phyloP scores from a whole-genome alignment of 2,329 filamentous ascomycete species.

The Fusarium sp. region DNA sequence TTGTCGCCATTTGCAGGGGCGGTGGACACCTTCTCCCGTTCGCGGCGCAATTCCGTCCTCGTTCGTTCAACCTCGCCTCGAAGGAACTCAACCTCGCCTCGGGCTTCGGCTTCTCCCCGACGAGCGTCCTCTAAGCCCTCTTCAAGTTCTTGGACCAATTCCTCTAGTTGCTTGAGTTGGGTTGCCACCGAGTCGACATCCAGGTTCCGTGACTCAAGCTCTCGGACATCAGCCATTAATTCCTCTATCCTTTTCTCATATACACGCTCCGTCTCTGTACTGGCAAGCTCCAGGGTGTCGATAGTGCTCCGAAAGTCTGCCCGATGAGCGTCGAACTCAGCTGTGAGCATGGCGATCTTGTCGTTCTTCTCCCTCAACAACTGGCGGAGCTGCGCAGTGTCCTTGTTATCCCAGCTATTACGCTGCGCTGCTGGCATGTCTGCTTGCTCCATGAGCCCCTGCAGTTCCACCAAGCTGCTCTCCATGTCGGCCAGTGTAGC shows the following conservation, averaged over 20 bases:
- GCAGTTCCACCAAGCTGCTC: slow-evolving; percentile 82
- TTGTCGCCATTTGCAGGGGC: slow-evolving; percentile 56
- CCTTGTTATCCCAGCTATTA: slow-evolving; percentile 74
- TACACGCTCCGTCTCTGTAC: slow-evolving; percentile 93
- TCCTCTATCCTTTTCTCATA: slow-evolving; percentile 95
- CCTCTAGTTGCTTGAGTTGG: slow-evolving; percentile 95
- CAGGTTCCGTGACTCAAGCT: slow-evolving; percentile 83
- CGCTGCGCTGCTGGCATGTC: slow-evolving; percentile 59
- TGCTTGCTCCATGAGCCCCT: slow-evolving; percentile 73
- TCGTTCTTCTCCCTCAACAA: slow-evolving; percentile 95
- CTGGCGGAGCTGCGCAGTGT: slow-evolving; percentile 81
- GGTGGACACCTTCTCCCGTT: slow-evolving; percentile 79
- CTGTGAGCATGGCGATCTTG: slow-evolving; percentile 91
- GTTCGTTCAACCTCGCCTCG: slow-evolving; percentile 94
- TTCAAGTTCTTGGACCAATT: slow-evolving; percentile 95
- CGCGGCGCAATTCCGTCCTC: slow-evolving; percentile 86
- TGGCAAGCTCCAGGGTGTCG: slow-evolving; percentile 94
- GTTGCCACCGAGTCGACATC: slow-evolving; percentile 92
- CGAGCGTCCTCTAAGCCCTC: slow-evolving; percentile 96
- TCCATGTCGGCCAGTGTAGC: slow-evolving; percentile 90
- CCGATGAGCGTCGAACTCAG: slow-evolving; percentile 93
- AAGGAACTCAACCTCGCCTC: slow-evolving; percentile 95
- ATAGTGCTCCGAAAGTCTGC: slow-evolving; percentile 98
- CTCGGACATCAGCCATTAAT: slow-evolving; percentile 84
- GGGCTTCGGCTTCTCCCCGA: slow-evolving; percentile 92